Evolutionary conservation across 2,329 filamentous ascomycete genomes (phyloP).

Genomic region (Berkeleyomyces basicola): DNA sequence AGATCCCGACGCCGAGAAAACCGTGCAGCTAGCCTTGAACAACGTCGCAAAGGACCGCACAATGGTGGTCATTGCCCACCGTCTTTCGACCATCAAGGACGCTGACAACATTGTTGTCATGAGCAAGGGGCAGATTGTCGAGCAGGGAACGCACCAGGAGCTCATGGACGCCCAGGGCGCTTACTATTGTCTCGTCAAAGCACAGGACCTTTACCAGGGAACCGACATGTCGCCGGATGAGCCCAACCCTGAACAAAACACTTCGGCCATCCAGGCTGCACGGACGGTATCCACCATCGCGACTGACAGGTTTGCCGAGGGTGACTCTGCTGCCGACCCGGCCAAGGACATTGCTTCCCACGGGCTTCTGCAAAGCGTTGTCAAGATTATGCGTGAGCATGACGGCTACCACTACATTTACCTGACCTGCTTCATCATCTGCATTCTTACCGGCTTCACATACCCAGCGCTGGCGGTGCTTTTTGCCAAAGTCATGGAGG

Average conservation of each 20-base stretch:
- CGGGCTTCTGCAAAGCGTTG: conserved; percentile 1
- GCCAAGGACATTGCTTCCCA: neutral
- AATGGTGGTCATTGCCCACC: conserved; percentile 48
- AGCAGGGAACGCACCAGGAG: conserved; percentile 44
- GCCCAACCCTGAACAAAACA: neutral
- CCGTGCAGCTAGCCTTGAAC: conserved; percentile 40
- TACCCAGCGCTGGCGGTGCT: conserved; percentile 30
- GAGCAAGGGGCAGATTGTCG: conserved; percentile 38
- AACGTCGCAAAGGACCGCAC: conserved; percentile 39
- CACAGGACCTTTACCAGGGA: conserved; percentile 24
- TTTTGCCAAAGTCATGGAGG: conserved; percentile 24
- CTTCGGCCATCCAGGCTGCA: neutral
- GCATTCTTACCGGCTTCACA: conserved; percentile 19
- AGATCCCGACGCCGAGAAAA: conserved; percentile 28
- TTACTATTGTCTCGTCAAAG: conserved; percentile 34
- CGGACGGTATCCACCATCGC: neutral
- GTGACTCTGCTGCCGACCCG: neutral
- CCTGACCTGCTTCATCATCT: neutral
- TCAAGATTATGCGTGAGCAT: conserved; percentile 5
- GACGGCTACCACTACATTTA: neutral
- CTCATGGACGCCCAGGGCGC: conserved; percentile 32
- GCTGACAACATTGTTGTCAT: conserved; percentile 53
- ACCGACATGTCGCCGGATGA: neutral
- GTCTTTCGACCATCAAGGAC: conserved; percentile 39
- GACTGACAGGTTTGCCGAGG: neutral